Base-by-base conservation (phyloP, 2,329 filamentous ascomycete species). In the Claviceps arundinis region DNA sequence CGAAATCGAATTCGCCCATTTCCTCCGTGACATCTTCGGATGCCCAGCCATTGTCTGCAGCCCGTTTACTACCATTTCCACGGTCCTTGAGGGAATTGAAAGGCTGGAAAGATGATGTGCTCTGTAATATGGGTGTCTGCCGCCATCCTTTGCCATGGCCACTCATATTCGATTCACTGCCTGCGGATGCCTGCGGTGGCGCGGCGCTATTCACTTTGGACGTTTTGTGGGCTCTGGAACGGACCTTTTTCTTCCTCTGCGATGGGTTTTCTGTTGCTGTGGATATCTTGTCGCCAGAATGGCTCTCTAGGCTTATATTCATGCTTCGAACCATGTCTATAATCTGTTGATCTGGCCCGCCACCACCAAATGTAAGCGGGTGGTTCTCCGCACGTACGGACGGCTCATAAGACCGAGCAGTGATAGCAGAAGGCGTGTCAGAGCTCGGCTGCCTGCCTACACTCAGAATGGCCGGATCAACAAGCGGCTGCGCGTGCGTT, bases 1-100 rank as follows among this genome's bases (percentile, higher is more conserved):
- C 84, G 61, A 97, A 97, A 66, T 97, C 91, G 60, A 97, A 97
- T 55, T 97, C 93, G 11, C 87, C 88, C 74, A 93, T 80, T 64
- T 94, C 91, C 68, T 97, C 93, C 0, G 89, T 96, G 22, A 91
- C 90, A 3, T 97, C 91, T 64, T 96, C 93, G 0, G 91, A 96
- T 4, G 88, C 89, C 90, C 91, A 97, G 3, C 89, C 91, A 64
- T 89, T 94, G 44, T 88, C 78, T 8, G 67, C 67, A 34, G 64
- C 64, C 46, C 64, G 67, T 58, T 67, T 72, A 52, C 65, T 70
- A 54, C 71, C 73, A 59, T 72, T 68, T 56, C 62, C 70, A 64
- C 68, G 77, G 65, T 65, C 84, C 72, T 77, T 89, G 1, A 84
- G 64, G 1, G 76, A 76, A 44, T 73, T 70, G 59, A 78, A 84